Evolutionary conservation across 176 grass and related monocot genomes (phyloP), one percentile per base, ranked within the genome.

Genomic region (Miscanthus lutarioriparius): DNA sequence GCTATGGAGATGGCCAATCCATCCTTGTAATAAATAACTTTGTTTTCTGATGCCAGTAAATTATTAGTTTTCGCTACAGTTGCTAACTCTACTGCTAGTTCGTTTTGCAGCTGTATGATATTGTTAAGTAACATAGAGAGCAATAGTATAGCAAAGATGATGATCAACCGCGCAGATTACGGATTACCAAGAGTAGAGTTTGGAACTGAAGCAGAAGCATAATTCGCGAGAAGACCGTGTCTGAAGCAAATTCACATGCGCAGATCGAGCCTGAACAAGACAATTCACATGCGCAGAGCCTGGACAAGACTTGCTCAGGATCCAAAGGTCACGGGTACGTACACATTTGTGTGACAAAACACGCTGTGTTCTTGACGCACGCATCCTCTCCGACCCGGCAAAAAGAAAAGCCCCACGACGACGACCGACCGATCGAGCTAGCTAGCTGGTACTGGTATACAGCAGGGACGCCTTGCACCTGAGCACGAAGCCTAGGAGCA

Each of bases 401-500:
- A 36, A 27, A 13, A n/a, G 6, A n/a, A 16, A 83, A 41, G 0
- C 0, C 0, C 25, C 17, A 7, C 4, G 10, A 0, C 25, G 82
- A n/a, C 4, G 19, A 49, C 2, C 64, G 43, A 86, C 10, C 58
- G n/a, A 62, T 0, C n/a, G 2, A 62, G 44, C 58, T 7, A 59
- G 7, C 53, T 58, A 10, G 7, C 20, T 32, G 7, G 27, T 36
- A 2, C 76, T 78, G 63, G 26, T 30, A n/a, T 79, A 85, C 43
- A 88, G 51, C 43, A 91, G 41, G 73, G 85, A 93, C 53, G 96
- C 91, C 78, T 99, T 99, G 70, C 91, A 99, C 89, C 89, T 99
- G 74, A 99, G 87, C 11, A 99, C 96, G 84, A 99, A 94, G 63
- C 96, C 93, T 75, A 99, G 91, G 26, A 99, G 81, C 61, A 99